Base-by-base conservation (phyloP, 495 filamentous ascomycete species). In the Beverwykella pulmonaria region DNA sequence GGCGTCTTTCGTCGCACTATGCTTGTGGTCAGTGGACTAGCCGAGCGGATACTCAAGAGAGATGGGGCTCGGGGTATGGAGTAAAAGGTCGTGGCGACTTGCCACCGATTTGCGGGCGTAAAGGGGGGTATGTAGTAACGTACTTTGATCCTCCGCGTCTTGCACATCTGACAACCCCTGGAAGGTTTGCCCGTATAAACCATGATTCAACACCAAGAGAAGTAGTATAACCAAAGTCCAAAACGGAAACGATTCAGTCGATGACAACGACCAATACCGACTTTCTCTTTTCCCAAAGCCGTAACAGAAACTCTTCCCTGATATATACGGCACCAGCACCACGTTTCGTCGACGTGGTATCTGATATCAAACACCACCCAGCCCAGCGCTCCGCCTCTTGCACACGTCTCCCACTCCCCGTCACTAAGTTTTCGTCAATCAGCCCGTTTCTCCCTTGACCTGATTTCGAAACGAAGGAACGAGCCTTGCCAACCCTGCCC, bases 161-260 rank as follows among this genome's bases (percentile, higher is more conserved):
- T 74, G 57, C 74, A 75, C 44, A 36, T 74, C 49, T 72, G 67
- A 39, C 74, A 75, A 10, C 70, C 74, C 27, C 70, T 52, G 41
- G 67, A 71, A 50, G 74, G 74, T 58, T 75, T 74, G 12, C 74
- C 74, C 20, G 71, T 73, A 59, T 74, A 75, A 8, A 75, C 73
- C 73, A 75, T 75, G 0, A 20, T 65, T 34, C n/a, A n/a, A n/a
- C 30, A 12, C 30, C 48, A 36, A 34, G 10, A 32, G 29, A 55
- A 55, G 52, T n/a, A 3, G 25, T 25, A 22, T 7, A 8, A 7
- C 25, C 49, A 17, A 47, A 22, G n/a, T 6, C 6, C 6, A 48
- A 23, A 6, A 34, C 12, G 32, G 6, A 34, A 34, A 34, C 12
- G 12, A 34, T 34, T 34, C 12, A 34, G 12, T 34, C 32, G n/a